Conservation (phyloP, 1,284 basidiomycete genomes). For the Pyrrhoderma lamaoense region DNA sequence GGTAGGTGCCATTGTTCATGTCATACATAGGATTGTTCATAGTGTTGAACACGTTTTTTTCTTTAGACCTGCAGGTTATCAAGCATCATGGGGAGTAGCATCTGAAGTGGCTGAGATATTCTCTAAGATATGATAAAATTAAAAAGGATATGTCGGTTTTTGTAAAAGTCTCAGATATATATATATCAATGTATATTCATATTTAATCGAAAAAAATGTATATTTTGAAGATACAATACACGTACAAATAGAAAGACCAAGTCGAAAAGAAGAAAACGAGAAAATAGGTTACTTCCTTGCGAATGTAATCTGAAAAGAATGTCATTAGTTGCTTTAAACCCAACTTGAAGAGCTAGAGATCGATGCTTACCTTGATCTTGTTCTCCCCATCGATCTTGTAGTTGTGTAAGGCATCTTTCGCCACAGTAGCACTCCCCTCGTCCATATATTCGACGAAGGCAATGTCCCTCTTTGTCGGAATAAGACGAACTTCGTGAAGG, state of each 20-base stretch:
- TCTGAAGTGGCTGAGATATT: conserved; percentile 28
- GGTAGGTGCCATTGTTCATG: conserved; percentile 24
- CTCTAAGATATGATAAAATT: conserved; percentile 7
- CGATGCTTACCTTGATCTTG: conserved; percentile 80
- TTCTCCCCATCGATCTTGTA: conserved; percentile 93
- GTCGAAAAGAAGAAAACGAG: background rate
- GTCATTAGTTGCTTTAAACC: background rate
- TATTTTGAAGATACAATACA: conserved; percentile 7
- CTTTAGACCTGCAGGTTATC: conserved; percentile 25
- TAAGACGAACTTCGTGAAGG: conserved; percentile 90
- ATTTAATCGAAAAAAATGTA: background rate
- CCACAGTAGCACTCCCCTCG: conserved; percentile 81
- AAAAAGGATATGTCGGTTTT: background rate
- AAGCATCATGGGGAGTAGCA: conserved; percentile 29
- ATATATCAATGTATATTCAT: background rate
- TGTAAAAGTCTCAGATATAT: background rate
- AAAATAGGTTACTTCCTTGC: conserved; percentile 41
- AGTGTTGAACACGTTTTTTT: conserved; percentile 1
- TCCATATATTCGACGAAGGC: conserved; percentile 95
- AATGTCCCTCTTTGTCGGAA: conserved; percentile 92
- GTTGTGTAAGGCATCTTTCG: conserved; percentile 93
- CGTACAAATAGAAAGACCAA: conserved; percentile 6
- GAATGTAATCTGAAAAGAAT: conserved; percentile 45
- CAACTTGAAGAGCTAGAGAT: background rate
- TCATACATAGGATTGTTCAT: conserved; percentile 6